phyloP scores from a whole-genome alignment of 345 rosid genomes.

The Brassica rapa region DNA sequence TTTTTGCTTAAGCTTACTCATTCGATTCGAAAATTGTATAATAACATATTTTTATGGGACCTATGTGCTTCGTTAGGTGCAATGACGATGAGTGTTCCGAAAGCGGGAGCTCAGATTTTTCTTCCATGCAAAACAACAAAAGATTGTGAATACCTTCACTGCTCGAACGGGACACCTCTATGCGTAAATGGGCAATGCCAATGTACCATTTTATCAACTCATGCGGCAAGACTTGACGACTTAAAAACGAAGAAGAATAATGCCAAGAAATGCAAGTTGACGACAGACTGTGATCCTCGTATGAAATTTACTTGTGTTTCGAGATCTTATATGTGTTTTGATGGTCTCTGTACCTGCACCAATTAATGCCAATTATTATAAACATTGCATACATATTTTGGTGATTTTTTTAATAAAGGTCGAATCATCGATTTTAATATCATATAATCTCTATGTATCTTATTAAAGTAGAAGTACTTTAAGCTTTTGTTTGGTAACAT shows the following conservation, averaged over 20 bases:
- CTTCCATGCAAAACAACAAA: conserved; percentile 10
- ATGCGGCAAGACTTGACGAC: not conserved
- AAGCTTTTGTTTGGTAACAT: no score
- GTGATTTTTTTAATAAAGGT: no score
- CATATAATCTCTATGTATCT: no score
- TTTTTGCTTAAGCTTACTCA: not conserved
- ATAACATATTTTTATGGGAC: not conserved
- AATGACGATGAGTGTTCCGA: conserved; percentile 1
- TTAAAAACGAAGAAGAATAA: not conserved
- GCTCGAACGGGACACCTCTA: conserved; percentile 6
- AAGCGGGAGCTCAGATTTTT: conserved; percentile 11
- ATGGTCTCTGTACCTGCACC: conserved; percentile 4
- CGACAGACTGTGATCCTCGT: conserved; percentile 21
- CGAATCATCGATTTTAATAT: no score
- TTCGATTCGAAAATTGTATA: not conserved
- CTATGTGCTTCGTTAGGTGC: not conserved
- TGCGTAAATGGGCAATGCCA: conserved; percentile 14
- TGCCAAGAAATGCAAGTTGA: not conserved
- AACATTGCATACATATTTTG: not conserved
- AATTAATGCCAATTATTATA: not conserved
- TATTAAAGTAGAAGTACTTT: no score
- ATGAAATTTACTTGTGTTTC: conserved; percentile 14
- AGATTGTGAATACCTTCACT: conserved; percentile 12
- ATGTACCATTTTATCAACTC: not conserved
- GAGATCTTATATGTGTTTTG: not conserved